These are phyloP conservation scores for Ormosia semicastrata DNA, from an alignment of 306 rosid species.

Conservation along the genomic window DNA sequence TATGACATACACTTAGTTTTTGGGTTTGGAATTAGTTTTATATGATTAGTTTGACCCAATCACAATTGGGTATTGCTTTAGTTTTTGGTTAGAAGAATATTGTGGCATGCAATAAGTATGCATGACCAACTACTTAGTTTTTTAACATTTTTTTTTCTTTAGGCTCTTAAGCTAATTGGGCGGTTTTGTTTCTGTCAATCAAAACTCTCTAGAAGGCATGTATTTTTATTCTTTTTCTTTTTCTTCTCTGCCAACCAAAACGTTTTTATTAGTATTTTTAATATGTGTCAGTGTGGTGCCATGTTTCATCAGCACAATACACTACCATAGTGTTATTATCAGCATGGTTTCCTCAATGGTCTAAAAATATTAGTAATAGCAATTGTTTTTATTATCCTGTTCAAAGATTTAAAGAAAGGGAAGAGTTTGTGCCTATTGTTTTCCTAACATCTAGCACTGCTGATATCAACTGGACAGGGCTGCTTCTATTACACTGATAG, in stretches of 20 bases:
- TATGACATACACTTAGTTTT: not conserved
- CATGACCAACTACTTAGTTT: not conserved
- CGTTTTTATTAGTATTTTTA: constrained; percentile 5
- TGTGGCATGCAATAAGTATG: constrained; percentile 6
- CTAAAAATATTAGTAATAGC: constrained; percentile 20
- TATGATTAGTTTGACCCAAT: constrained; percentile 33
- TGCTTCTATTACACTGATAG: constrained; percentile 33
- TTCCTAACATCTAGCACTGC: constrained; percentile 45
- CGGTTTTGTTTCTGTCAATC: not conserved
- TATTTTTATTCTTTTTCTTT: not conserved
- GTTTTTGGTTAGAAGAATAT: constrained; percentile 12
- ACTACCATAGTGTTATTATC: constrained; percentile 17
- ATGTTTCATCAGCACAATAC: constrained; percentile 37
- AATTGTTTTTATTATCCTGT: constrained; percentile 49
- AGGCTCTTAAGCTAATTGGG: not conserved
- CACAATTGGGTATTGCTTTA: not conserved
- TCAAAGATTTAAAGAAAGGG: constrained; percentile 3
- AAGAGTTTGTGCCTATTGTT: constrained; percentile 30
- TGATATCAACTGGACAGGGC: constrained; percentile 36
- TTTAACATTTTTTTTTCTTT: not conserved
- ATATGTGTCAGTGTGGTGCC: not conserved
- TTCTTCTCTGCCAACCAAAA: constrained; percentile 30
- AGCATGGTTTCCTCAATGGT: not conserved
- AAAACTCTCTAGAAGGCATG: constrained; percentile 12
- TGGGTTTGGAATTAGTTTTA: not conserved